These are phyloP conservation scores for Areca catechu DNA, from an alignment of 176 grass and related monocot species.

Conservation along the genomic window DNA sequence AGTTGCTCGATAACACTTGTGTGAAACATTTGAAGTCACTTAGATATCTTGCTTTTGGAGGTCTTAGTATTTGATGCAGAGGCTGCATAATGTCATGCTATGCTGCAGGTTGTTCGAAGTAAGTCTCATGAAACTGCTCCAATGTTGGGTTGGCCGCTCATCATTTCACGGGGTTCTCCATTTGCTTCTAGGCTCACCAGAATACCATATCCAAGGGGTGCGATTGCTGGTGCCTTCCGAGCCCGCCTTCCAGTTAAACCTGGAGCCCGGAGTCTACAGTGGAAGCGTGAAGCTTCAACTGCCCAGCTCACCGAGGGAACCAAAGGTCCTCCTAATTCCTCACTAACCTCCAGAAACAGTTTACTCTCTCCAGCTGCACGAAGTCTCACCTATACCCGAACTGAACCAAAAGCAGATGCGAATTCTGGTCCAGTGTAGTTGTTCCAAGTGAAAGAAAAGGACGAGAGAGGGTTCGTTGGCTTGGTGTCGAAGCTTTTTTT, in stretches of 20 bases:
- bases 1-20: too few relatives aligned
- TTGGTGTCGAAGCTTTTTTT: too few relatives aligned
- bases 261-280: constrained; percentile 86
- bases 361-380: constrained; percentile 15
- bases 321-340: neutral
- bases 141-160: constrained; percentile 59
- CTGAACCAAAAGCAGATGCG: constrained; percentile 31
- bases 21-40: too few relatives aligned
- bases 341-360: constrained; percentile 9
- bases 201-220: constrained; percentile 50
- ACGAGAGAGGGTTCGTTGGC: too few relatives aligned
- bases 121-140: constrained; percentile 82
- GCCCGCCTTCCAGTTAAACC: constrained; percentile 48
- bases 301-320: constrained; percentile 24
- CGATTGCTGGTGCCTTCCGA: constrained; percentile 35
- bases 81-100: neutral
- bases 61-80: too few relatives aligned
- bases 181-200: constrained; percentile 45
- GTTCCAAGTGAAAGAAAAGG: constrained; percentile 22
- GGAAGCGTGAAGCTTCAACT: constrained; percentile 63
- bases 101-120: constrained; percentile 50
- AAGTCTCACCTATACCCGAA: constrained; percentile 70
- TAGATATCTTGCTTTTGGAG: too few relatives aligned
- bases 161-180: constrained; percentile 37
- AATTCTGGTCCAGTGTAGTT: constrained; percentile 18